A percentile compares a stretch with the other conserved stretches of the same genome.
phyloP scores from a whole-genome alignment of 2,329 filamentous ascomycete species.

The Colletotrichum tanaceti region DNA sequence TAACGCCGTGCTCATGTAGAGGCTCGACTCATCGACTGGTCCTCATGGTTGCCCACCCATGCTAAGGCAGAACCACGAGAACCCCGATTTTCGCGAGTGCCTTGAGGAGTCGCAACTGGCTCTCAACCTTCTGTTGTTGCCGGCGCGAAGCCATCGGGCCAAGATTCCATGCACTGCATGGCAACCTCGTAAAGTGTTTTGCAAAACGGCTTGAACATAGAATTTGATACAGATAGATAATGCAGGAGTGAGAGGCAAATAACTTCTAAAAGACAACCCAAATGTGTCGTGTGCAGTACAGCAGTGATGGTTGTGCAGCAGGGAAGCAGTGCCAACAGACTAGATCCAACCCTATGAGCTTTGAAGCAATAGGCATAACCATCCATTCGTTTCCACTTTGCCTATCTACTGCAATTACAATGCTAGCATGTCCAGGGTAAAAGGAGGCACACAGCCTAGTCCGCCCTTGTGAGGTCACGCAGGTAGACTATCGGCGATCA shows the following conservation, averaged over 20 bases:
- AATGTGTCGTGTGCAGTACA: not conserved
- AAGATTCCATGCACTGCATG: not conserved
- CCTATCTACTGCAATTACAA: conserved; percentile 13
- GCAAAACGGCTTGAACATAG: too few relatives aligned
- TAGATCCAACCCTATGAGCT: too few relatives aligned
- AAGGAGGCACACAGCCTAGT: not conserved
- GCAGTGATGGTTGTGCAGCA: not conserved
- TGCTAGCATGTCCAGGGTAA: conserved; percentile 2
- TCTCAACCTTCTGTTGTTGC: not conserved
- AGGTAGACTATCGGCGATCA: not conserved
- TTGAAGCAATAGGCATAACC: not conserved
- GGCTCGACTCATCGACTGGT: conserved; percentile 32
- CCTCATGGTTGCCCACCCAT: conserved; percentile 21
- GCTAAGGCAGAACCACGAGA: conserved; percentile 33
- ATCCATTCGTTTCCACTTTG: not conserved
- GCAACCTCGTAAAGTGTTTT: not conserved
- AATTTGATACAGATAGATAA: not conserved
- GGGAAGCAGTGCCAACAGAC: not conserved
- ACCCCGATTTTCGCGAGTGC: conserved; percentile 22
- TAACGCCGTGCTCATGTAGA: conserved; percentile 36
- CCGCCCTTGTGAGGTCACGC: too few relatives aligned
- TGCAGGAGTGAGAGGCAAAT: too few relatives aligned
- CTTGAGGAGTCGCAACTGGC: not conserved
- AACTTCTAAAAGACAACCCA: too few relatives aligned
- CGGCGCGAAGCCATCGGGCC: conserved; percentile 17